Conservation (phyloP, 257 asterid species). For the Nicotiana obtusifolia region DNA sequence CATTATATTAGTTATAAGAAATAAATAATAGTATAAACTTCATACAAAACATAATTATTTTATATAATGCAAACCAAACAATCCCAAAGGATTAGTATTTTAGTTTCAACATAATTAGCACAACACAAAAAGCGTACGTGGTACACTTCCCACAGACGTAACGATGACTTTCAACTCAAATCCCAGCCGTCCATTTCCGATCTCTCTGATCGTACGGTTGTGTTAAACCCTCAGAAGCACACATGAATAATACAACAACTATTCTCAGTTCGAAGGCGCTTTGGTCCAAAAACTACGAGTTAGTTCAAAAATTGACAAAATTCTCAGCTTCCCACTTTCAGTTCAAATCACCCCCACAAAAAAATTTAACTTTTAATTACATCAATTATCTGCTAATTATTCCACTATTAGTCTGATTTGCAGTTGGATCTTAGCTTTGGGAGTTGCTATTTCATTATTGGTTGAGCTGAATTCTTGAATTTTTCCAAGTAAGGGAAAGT, state of each 20-base stretch:
- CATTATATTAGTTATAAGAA: too few species aligned
- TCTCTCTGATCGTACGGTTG: neutral
- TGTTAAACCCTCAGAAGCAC: conserved; percentile 11
- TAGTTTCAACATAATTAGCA: neutral
- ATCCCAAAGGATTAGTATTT: too few species aligned
- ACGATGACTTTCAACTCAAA: conserved; percentile 12
- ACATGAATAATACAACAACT: conserved; percentile 8
- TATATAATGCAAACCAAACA: too few species aligned
- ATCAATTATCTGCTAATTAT: neutral
- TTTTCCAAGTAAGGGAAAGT: neutral
- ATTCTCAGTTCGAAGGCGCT: conserved; percentile 28
- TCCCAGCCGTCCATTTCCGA: conserved; percentile 15
- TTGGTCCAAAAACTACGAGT: conserved; percentile 14
- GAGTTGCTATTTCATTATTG: neutral
- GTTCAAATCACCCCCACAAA: neutral
- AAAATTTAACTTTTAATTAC: neutral
- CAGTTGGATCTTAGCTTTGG: conserved; percentile 8
- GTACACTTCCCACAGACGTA: neutral
- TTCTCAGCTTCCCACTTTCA: neutral
- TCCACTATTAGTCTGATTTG: neutral
- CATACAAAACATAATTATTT: too few species aligned
- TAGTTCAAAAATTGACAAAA: conserved; percentile 3
- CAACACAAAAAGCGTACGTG: neutral
- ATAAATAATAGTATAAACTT: too few species aligned
- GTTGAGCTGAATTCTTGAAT: neutral